Evolutionary conservation across 768 basidiomycete species (phyloP).

Genomic region (Tylopilus subfusipes): DNA sequence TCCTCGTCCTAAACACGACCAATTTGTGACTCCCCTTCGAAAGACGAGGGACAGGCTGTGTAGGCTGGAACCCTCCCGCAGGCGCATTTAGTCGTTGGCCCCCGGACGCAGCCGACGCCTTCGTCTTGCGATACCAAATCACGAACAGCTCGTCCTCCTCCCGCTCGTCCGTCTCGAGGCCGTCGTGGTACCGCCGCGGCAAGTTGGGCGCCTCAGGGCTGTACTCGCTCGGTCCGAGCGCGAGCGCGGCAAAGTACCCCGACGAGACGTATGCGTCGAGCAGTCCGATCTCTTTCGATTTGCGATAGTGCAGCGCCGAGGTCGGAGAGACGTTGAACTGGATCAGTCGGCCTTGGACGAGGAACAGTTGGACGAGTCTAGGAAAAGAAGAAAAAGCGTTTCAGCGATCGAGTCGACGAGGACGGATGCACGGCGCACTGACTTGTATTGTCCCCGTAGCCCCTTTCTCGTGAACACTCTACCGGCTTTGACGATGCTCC

Average conservation of each 20-base stretch:
- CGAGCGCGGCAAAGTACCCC: conserved; percentile 74
- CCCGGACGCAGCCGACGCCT: background rate
- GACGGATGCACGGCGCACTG: conserved; percentile 26
- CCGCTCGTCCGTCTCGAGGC: conserved; percentile 80
- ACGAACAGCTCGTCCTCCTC: conserved; percentile 89
- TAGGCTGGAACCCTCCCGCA: conserved; percentile 13
- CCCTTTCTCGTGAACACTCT: conserved; percentile 71
- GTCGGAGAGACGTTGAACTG: conserved; percentile 63
- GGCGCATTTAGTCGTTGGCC: conserved; percentile 18
- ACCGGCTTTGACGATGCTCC: conserved; percentile 68
- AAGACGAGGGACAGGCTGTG: conserved; percentile 43
- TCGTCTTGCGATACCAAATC: conserved; percentile 56
- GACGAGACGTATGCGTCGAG: conserved; percentile 81
- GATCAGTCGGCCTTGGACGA: conserved; percentile 73
- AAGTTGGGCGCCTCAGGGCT: conserved; percentile 46
- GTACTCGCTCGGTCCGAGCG: conserved; percentile 63
- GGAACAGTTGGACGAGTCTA: conserved; percentile 68
- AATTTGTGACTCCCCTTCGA: conserved; percentile 55
- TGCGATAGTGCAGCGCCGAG: conserved; percentile 54
- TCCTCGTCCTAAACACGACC: conserved; percentile 68
- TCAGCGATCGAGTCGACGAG: background rate
- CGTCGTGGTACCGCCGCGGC: conserved; percentile 83
- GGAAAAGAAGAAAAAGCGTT: background rate
- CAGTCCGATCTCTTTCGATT: conserved; percentile 54
- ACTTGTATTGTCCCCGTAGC: conserved; percentile 76